Percentiles rank a stretch among this genome's conserved stretches.
These are phyloP conservation scores for Hanseniaspora vineae DNA, from an alignment of 805 yeast species.

Conservation along the genomic window DNA sequence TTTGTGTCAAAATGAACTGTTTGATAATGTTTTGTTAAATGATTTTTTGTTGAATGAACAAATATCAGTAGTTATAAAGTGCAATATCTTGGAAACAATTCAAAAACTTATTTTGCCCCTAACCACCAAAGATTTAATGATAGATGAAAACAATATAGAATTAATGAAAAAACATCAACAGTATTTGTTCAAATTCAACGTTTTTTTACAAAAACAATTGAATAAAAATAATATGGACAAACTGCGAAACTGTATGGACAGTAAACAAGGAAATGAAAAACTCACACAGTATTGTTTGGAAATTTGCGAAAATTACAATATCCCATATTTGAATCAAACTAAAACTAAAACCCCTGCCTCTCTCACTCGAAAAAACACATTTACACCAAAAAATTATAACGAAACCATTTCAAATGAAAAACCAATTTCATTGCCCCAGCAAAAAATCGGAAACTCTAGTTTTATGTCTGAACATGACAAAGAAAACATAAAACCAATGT, in stretches of 20 bases:
- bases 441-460: too few relatives aligned
- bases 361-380: too few relatives aligned
- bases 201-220: not conserved
- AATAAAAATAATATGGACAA: not conserved
- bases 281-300: not conserved
- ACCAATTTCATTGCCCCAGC: too few relatives aligned
- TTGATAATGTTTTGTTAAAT: constrained; percentile 7
- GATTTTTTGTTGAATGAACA: not conserved
- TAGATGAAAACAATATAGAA: too few relatives aligned
- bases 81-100: constrained; percentile 1
- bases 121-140: too few relatives aligned
- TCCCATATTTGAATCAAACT: not conserved
- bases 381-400: not conserved
- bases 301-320: not conserved
- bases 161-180: too few relatives aligned
- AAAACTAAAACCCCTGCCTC: too few relatives aligned
- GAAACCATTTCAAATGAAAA: not conserved
- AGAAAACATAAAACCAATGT: not conserved
- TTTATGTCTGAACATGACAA: not conserved
- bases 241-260: not conserved
- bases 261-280: not conserved
- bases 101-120: not conserved
- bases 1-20: constrained; percentile 8
- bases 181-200: not conserved
- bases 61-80: not conserved